phyloP scores from a whole-genome alignment of 441 rosid species.

The Adansonia rubrostipa region DNA sequence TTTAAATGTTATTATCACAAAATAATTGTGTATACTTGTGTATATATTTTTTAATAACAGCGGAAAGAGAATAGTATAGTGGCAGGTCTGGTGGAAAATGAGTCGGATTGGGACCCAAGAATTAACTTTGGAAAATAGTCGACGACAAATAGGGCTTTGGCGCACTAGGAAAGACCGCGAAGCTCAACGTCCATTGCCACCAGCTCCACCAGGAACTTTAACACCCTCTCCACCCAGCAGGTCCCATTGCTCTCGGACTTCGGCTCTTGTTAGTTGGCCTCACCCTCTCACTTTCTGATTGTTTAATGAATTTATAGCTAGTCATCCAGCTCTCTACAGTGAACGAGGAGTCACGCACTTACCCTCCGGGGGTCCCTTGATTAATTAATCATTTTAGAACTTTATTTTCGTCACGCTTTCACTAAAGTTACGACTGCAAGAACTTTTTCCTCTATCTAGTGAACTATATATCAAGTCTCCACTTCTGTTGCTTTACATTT shows the following conservation, averaged over 20 bases:
- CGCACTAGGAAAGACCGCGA: background rate
- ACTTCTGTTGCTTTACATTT: background rate
- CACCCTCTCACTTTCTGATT: background rate
- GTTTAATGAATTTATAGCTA: background rate
- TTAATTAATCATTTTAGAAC: background rate
- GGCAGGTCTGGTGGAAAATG: background rate
- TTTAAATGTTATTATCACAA: background rate
- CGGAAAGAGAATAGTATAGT: background rate
- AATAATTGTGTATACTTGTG: background rate
- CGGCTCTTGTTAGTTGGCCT: background rate
- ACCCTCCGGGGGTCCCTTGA: background rate
- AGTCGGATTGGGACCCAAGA: background rate
- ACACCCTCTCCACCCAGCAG: slow-evolving; percentile 16
- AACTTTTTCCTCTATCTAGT: background rate
- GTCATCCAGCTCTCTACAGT: slow-evolving; percentile 11
- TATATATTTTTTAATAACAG: background rate
- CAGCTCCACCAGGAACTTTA: background rate
- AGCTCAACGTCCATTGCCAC: slow-evolving; percentile 11
- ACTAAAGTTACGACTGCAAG: background rate
- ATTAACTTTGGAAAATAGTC: background rate
- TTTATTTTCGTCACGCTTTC: background rate
- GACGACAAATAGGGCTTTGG: background rate
- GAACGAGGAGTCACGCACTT: slow-evolving; percentile 11
- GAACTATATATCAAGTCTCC: too few species aligned
- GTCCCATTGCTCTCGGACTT: slow-evolving; percentile 2